Conservation (phyloP, 2,329 filamentous ascomycete genomes). For the Beauveria scarabaeidicola region DNA sequence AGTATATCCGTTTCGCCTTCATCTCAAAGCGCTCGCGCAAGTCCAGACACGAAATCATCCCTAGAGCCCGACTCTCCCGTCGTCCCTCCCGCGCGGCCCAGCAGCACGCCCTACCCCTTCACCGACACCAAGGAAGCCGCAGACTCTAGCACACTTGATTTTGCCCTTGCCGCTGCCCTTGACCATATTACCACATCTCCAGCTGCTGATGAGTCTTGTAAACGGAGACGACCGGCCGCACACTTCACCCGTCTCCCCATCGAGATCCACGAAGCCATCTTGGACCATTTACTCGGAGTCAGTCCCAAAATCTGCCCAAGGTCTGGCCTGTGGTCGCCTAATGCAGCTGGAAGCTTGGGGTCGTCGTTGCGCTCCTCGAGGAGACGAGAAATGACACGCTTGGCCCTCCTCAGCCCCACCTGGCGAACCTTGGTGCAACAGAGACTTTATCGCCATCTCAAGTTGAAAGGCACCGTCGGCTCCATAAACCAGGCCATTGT, state of each 20-base stretch:
- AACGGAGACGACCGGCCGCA: conserved; percentile 16
- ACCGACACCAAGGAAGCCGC: conserved; percentile 29
- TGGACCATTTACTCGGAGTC: conserved; percentile 64
- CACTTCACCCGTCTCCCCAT: conserved; percentile 49
- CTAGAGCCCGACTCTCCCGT: conserved; percentile 13
- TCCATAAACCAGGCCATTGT: conserved; percentile 49
- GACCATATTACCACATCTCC: not conserved
- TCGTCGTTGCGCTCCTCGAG: conserved; percentile 59
- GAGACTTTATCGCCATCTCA: conserved; percentile 66
- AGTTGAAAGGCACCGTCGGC: conserved; percentile 62
- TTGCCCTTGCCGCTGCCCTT: conserved; percentile 20
- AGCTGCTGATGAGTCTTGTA: not conserved
- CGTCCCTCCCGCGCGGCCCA: conserved; percentile 37
- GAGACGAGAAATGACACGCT: conserved; percentile 56
- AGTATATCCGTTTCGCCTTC: not conserved
- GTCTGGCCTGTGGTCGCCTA: conserved; percentile 44
- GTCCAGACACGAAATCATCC: not conserved
- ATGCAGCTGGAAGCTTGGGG: conserved; percentile 50
- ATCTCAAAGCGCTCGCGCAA: not conserved
- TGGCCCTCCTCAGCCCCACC: conserved; percentile 52
- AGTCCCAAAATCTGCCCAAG: conserved; percentile 47
- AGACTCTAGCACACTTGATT: conserved; percentile 23
- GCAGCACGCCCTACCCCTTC: conserved; percentile 52
- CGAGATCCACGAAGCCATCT: conserved; percentile 64
- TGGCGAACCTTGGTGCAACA: conserved; percentile 64